Evolutionary conservation across 192 early-diverging fungal species (phyloP), one percentile per base, ranked within the genome.

Genomic region (Podila verticillata): DNA sequence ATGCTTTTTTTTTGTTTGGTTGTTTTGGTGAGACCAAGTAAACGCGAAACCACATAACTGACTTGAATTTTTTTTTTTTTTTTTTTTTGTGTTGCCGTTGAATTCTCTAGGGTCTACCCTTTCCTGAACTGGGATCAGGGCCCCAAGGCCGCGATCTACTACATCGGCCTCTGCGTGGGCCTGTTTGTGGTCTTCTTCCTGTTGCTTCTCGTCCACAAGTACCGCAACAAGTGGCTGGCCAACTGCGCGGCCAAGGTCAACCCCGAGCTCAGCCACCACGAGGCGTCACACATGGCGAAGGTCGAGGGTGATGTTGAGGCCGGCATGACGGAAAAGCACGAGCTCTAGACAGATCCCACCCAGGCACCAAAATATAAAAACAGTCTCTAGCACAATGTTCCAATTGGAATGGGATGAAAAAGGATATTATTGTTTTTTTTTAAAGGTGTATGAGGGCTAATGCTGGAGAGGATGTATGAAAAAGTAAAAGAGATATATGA

Each of bases 101-200:
- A n/a, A n/a, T n/a, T 35, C 34, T 35, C 34, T 49, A 51, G 49
- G 68, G 71, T 83, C 0, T 83, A 83, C 47, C 62, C 82, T 0
- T 83, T 83, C 57, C 24, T 83, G 51, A 34, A 83, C 57, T 83
- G 75, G 68, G 32, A 74, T 32, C 75, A 73, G n/a, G 71, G 72
- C 0, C 47, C 72, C 0, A 74, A 70, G 17, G 60, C 34, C 15
- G 71, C 62, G 5, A 70, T 68, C 3, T 74, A 74, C 57, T 68
- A 73, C 24, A 1, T 79, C 4, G 75, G 65, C 0, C 70, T 83
- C 20, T 74, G 65, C 3, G 32, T 74, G 7, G 70, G 36, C 0
- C 30, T 72, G 0, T 63, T 71, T 20, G 47, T 73, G 7, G 57
- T 83, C 10, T 83, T 58, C 44, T 64, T 73, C 31, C 8, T 83